Percentiles rank a stretch among this genome's conserved stretches.
phyloP scores from a whole-genome alignment of 371 early-diverging fungal species.

The Parasitella parasitica region DNA sequence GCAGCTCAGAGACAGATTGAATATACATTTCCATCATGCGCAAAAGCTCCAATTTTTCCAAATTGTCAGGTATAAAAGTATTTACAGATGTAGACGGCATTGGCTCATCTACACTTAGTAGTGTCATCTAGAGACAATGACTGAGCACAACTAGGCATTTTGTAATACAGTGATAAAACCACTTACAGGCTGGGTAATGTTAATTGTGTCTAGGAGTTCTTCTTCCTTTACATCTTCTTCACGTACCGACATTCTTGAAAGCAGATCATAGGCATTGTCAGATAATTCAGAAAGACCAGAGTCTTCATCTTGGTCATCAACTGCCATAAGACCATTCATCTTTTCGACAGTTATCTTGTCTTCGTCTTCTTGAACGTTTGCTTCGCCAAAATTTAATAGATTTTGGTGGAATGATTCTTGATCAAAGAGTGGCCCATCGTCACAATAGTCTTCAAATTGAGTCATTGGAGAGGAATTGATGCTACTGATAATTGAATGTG shows the following conservation, averaged over 20 bases:
- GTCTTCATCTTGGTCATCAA: not conserved
- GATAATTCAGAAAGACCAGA: not conserved
- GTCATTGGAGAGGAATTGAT: not conserved
- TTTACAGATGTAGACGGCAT: constrained; percentile 2
- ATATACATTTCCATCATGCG: constrained; percentile 15
- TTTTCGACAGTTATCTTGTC: not conserved
- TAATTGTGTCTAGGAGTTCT: not conserved
- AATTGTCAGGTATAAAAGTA: constrained; percentile 6
- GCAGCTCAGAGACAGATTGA: not conserved
- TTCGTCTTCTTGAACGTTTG: not conserved
- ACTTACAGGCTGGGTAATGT: not conserved
- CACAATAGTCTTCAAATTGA: not conserved
- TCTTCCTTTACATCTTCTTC: not conserved
- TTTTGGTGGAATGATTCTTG: not conserved
- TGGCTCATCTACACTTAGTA: not conserved
- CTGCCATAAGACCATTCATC: not conserved
- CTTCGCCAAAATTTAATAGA: not conserved
- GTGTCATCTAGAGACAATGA: not conserved
- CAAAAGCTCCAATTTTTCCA: not conserved
- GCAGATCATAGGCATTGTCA: not conserved
- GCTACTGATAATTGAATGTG: not conserved
- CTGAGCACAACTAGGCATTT: too few species aligned
- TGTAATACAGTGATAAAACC: not conserved
- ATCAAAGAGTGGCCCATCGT: not conserved
- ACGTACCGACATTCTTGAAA: not conserved